phyloP scores from a whole-genome alignment of 495 filamentous ascomycete species.

The Trichoderma reesei region DNA sequence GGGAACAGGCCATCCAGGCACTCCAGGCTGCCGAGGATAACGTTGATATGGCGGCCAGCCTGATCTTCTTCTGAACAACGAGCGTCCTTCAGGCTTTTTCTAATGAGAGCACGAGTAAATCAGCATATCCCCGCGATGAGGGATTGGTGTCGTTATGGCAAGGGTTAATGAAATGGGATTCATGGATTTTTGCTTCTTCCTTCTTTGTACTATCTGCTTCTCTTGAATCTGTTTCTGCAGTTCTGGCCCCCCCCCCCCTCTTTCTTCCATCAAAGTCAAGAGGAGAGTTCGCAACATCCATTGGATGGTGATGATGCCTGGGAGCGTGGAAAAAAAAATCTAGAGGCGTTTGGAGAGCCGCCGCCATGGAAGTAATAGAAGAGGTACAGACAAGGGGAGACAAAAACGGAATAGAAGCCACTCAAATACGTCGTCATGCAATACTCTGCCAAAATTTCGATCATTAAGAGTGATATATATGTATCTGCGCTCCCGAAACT shows the following conservation, averaged over 20 bases:
- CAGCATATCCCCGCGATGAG: background rate
- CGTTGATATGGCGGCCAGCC: slow-evolving; percentile 73
- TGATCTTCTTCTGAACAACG: slow-evolving; percentile 48
- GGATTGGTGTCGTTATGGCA: background rate
- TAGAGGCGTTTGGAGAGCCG: background rate
- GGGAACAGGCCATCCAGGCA: slow-evolving; percentile 67
- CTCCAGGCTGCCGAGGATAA: slow-evolving; percentile 77
- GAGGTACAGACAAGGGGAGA: background rate
- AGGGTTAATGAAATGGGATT: background rate
- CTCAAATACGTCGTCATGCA: background rate
- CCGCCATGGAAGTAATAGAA: slow-evolving; percentile 3
- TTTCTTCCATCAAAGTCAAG: background rate
- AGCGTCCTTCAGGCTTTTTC: background rate
- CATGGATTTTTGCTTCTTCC: background rate
- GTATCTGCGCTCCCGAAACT: no score
- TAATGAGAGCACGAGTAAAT: slow-evolving; percentile 5
- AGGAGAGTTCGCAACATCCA: background rate
- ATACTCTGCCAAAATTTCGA: background rate
- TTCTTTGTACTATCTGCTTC: no score
- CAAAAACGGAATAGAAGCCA: background rate
- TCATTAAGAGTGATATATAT: no score
- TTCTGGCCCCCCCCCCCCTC: no score
- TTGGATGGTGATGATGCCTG: background rate
- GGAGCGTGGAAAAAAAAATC: background rate
- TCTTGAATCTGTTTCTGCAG: background rate